Evolutionary conservation across 208 protist species (phyloP), one percentile per base, ranked within the genome.

Genomic region (Crithidia bombi): DNA sequence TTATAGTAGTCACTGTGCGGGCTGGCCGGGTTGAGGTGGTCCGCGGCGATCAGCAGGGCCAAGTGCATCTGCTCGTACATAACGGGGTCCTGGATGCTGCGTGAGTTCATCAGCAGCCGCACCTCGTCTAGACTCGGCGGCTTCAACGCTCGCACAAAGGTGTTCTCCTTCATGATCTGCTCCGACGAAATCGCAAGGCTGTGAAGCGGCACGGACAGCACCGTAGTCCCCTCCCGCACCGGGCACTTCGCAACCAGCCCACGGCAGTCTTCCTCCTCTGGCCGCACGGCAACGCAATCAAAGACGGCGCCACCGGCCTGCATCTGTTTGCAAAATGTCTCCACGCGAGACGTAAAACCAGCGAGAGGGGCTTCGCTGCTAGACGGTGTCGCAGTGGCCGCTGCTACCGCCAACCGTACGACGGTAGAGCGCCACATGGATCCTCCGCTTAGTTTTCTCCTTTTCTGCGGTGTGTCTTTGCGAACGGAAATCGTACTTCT

Each of bases 61-160:
- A 94, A 65, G 67, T 87, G 69, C 32, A 94, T 57, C 66, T 94
- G 85, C 63, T 94, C 83, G 74, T 81, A 83, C 65, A 94, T 71
- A 0, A 90, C 82, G 5, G 86, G 80, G 47, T 94, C 89, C 33
- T 77, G 75, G 19, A 94, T 82, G 44, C 83, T 88, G 47, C 74
- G 79, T 15, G 86, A 36, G 14, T 54, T 81, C 81, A 94, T 79
- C 21, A 87, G 44, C 0, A 76, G 73, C 0, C 75, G 68, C 33
- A 94, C 82, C 44, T 77, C 79, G 30, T 90, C 79, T 2, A 90
- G 65, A 25, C 64, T 78, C 4, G 89, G 89, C n/a, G 85, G 77
- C 38, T 64, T 21, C 41, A 76, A 39, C 0, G 43, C 59, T n/a
- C 59, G 71, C 35, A 87, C 49, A 26, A 56, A 50, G 33, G 73